Conservation (phyloP, 345 rosid species). For the Bruguiera sexangula region DNA sequence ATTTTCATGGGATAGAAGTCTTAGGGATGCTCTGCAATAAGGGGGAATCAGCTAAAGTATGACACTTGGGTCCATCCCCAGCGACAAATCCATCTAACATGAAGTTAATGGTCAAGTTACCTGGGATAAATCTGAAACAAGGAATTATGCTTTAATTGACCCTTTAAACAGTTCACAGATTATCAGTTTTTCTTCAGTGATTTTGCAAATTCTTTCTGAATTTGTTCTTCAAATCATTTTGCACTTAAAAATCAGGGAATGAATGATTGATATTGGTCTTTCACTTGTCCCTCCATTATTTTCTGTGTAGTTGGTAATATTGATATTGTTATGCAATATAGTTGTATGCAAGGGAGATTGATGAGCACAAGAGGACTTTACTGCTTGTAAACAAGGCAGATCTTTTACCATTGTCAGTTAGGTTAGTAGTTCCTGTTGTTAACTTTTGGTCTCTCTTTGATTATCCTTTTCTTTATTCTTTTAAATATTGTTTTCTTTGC, state of each 20-base stretch:
- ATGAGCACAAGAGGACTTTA: slow-evolving; percentile 71
- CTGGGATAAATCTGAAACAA: not conserved
- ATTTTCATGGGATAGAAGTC: not conserved
- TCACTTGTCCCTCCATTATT: not conserved
- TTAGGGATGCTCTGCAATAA: not conserved
- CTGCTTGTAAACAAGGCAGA: slow-evolving; percentile 95
- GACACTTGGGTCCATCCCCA: no score
- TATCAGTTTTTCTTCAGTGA: not conserved
- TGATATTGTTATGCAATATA: slow-evolving; percentile 18
- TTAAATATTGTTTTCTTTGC: slow-evolving; percentile 14
- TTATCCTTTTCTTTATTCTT: slow-evolving; percentile 4
- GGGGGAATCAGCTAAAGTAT: not conserved
- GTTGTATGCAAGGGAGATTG: slow-evolving; percentile 79
- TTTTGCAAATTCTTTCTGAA: not conserved
- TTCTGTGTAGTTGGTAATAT: not conserved
- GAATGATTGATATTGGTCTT: not conserved
- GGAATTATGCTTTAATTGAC: not conserved
- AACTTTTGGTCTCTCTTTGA: not conserved
- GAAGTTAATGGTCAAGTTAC: no score
- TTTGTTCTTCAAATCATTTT: not conserved
- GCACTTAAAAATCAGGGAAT: not conserved
- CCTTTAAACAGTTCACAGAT: not conserved
- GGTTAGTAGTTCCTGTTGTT: slow-evolving; percentile 33
- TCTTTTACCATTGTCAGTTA: slow-evolving; percentile 69
- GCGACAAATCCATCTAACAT: no score